Evolutionary conservation across 139 green algal genomes (phyloP), one percentile per base, ranked within the genome.

Genomic region (Auxenochlorella pyrenoidosa): DNA sequence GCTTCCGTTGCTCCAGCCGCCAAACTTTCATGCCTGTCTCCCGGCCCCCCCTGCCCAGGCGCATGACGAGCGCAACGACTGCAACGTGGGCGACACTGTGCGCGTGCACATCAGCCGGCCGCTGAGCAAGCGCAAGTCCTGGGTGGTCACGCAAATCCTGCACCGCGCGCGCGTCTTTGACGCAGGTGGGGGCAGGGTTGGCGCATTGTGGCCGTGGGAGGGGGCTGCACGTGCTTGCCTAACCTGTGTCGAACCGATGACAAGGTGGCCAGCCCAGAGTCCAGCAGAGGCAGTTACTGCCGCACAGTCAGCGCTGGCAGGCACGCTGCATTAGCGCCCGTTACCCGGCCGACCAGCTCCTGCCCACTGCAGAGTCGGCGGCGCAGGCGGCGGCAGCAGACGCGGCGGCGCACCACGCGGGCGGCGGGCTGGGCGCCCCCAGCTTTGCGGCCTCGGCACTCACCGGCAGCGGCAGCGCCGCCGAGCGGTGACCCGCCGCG

Each of bases 121-220:
- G 21, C 86, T 93, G 10, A 95, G 93, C 90, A 95, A 95, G 81
- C 88, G 66, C 30, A 95, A 95, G 84, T 77, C 79, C n/a, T 95
- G 79, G 54, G 41, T 58, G 72, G 82, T 95, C 34, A 93, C 86
- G 30, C 89, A 93, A 15, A 76, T 95, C 10, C 44, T 95, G 43
- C 86, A 91, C 47, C 66, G 79, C 21, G 86, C 89, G 54, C 90
- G 88, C 70, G 71, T 92, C 26, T 95, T 93, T 24, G 85, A 95
- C 70, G 68, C 68, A 21, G 54, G 54, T 63, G 54, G 22, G 54
- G 54, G 54, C 15, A 24, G 13, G 54, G 54, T 2, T 22, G 18
- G 54, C 15, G 54, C 16, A 24, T 2, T 63, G 12, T 24, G 54
- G 54, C 18, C 2, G 54, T 63, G 54, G 54, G 54, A 63, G 15